A percentile compares a stretch with the other conserved stretches of the same genome.
phyloP scores from a whole-genome alignment of 257 asterid genomes.

The Mentha longifolia region DNA sequence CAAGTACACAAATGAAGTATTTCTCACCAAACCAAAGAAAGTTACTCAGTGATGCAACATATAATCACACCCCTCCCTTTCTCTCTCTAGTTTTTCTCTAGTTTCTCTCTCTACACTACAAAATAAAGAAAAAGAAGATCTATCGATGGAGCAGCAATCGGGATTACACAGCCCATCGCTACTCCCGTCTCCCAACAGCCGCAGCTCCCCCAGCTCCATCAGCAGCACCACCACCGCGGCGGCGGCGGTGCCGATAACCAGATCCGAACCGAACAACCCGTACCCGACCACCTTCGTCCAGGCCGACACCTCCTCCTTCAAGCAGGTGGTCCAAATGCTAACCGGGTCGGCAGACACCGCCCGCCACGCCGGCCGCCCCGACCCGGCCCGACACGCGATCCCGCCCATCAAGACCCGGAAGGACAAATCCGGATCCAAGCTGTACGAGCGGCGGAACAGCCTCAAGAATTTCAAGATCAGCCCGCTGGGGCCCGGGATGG shows the following conservation, averaged over 20 bases:
- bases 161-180: conserved; percentile 38
- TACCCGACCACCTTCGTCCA: conserved; percentile 96
- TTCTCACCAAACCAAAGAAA: conserved; percentile 58
- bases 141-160: conserved; percentile 53
- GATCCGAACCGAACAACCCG: conserved; percentile 89
- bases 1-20: conserved; percentile 37
- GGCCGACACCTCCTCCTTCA: conserved; percentile 90
- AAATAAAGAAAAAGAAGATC: conserved; percentile 23
- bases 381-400: conserved; percentile 52
- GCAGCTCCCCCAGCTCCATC: no score
- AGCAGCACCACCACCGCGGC: conserved; percentile 39
- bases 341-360: conserved; percentile 74
- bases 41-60: conserved; percentile 41
- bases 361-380: conserved; percentile 48
- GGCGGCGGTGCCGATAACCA: conserved; percentile 52
- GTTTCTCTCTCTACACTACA: background rate
- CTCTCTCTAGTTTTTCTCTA: background rate
- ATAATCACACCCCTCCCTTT: background rate
- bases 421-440: conserved; percentile 68
- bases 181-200: conserved; percentile 38
- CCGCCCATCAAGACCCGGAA: conserved; percentile 66
- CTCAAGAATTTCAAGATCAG: conserved; percentile 72
- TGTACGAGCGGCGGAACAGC: conserved; percentile 79
- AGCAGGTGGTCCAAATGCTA: conserved; percentile 90
- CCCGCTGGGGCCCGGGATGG: conserved; percentile 65